Evolutionary conservation across 1,284 basidiomycete genomes (phyloP).

Genomic region (Hemileia vastatrix): DNA sequence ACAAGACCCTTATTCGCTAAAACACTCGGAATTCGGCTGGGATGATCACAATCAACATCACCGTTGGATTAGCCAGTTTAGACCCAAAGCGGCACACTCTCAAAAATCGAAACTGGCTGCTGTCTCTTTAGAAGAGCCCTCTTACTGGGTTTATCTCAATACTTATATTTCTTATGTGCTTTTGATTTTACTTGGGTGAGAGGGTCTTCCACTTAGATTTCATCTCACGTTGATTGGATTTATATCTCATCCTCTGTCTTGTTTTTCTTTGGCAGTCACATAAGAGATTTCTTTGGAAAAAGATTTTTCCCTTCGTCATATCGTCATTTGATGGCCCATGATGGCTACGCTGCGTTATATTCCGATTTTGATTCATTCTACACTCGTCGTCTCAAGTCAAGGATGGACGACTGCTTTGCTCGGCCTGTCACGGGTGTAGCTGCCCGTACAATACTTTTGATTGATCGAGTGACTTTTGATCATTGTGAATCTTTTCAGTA

Average conservation of each 20-base stretch:
- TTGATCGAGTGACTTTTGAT: slow-evolving; percentile 75
- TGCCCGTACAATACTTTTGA: slow-evolving; percentile 77
- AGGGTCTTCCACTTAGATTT: not conserved
- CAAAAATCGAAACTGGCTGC: slow-evolving; percentile 24
- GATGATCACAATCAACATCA: slow-evolving; percentile 42
- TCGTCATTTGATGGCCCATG: slow-evolving; percentile 66
- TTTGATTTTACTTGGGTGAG: slow-evolving; percentile 18
- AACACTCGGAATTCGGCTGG: slow-evolving; percentile 46
- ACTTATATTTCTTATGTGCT: slow-evolving; percentile 37
- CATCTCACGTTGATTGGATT: slow-evolving; percentile 24
- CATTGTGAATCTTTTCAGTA: slow-evolving; percentile 69
- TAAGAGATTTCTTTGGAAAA: slow-evolving; percentile 93
- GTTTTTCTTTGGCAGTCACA: slow-evolving; percentile 71
- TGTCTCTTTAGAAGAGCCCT: slow-evolving; percentile 27
- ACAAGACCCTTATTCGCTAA: slow-evolving; percentile 30
- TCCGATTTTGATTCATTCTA: slow-evolving; percentile 99
- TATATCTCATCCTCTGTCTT: slow-evolving; percentile 57
- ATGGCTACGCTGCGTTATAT: slow-evolving; percentile 90
- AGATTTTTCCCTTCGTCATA: slow-evolving; percentile 63
- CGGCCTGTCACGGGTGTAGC: slow-evolving; percentile 90
- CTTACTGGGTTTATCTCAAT: slow-evolving; percentile 31
- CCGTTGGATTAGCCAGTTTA: slow-evolving; percentile 5
- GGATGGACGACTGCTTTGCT: slow-evolving; percentile 93
- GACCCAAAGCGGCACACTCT: slow-evolving; percentile 25
- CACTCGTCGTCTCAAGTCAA: slow-evolving; percentile 83